These are phyloP conservation scores for Adansonia madagascariensis DNA, from an alignment of 441 rosid species.

Conservation along the genomic window DNA sequence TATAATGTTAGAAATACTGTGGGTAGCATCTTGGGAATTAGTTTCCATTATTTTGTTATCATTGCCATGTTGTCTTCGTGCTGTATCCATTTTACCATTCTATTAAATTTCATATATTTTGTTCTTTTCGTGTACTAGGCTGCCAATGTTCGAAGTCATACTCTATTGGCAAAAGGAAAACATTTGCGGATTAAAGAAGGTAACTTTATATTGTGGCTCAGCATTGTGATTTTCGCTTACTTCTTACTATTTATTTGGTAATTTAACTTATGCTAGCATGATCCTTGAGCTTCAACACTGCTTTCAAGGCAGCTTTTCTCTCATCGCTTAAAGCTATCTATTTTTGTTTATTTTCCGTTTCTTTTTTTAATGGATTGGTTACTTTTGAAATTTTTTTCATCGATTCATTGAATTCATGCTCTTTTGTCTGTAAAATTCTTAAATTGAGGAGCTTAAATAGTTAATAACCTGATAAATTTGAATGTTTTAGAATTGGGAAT, in stretches of 20 bases:
- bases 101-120: no score
- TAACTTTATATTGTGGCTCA: constrained; percentile 37
- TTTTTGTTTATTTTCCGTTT: neutral
- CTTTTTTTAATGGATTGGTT: neutral
- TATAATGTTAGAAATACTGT: no score
- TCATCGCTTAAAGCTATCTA: constrained; percentile 56
- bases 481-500: constrained; percentile 8
- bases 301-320: constrained; percentile 74
- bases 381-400: neutral
- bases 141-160: no score
- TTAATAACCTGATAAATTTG: neutral
- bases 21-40: no score
- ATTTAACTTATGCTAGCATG: constrained; percentile 53
- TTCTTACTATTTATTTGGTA: neutral
- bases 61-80: no score
- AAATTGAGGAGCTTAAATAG: constrained; percentile 1
- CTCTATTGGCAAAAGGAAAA: constrained; percentile 22
- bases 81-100: no score
- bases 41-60: no score
- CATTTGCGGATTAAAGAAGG: constrained; percentile 30
- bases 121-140: no score
- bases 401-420: neutral
- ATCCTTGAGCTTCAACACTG: constrained; percentile 90
- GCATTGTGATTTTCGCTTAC: neutral
- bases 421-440: neutral